Evolutionary conservation across 176 grass and related monocot genomes (phyloP).

Genomic region (Panicum miliaceum): DNA sequence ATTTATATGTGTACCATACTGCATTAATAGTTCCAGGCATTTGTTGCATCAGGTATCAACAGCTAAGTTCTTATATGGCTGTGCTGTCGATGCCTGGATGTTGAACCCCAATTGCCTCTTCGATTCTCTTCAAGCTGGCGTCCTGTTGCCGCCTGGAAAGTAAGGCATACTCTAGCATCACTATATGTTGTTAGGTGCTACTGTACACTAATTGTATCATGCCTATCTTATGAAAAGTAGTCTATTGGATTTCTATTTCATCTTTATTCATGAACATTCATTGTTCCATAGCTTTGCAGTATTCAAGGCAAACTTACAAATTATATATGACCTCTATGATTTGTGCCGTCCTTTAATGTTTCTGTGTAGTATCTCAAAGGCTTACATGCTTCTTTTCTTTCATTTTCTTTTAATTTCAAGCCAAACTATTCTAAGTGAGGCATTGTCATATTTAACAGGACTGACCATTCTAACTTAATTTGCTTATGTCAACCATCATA

Average conservation of each 20-base stretch:
- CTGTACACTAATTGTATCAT: neutral
- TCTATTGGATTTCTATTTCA: neutral
- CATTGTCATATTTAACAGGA: conserved; percentile 16
- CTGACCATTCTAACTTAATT: conserved; percentile 20
- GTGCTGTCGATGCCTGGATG: conserved; percentile 76
- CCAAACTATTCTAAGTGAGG: conserved; percentile 12
- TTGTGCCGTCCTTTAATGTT: conserved; percentile 19
- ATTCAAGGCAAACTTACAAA: conserved; percentile 2
- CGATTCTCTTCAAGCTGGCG: conserved; percentile 68
- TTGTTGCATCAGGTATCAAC: conserved; percentile 72
- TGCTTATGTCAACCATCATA: conserved; percentile 31
- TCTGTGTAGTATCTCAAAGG: conserved; percentile 19
- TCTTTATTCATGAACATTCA: conserved; percentile 29
- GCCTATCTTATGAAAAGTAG: conserved; percentile 27
- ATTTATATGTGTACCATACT: conserved; percentile 19
- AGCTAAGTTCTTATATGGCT: conserved; percentile 88
- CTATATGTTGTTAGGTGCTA: neutral
- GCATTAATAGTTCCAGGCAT: conserved; percentile 2
- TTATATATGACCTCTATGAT: conserved; percentile 25
- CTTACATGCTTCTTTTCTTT: conserved; percentile 25
- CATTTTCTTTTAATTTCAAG: neutral
- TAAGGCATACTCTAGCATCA: conserved; percentile 49
- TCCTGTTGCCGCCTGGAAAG: conserved; percentile 64
- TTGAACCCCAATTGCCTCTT: conserved; percentile 72
- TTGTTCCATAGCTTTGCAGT: conserved; percentile 18